phyloP scores from a whole-genome alignment of 441 rosid genomes.

The Populus hybrid region DNA sequence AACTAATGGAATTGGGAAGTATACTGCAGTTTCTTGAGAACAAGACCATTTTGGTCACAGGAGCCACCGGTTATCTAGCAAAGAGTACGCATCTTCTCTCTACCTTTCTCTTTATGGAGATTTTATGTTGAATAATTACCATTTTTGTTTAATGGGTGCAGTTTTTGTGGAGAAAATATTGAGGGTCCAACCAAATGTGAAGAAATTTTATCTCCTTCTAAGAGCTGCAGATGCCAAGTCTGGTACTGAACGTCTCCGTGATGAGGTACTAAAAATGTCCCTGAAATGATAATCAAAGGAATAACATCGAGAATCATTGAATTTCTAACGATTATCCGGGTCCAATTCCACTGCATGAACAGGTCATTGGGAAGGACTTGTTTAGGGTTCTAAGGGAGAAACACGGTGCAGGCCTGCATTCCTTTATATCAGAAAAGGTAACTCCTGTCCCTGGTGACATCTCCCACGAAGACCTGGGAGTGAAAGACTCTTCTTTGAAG shows the following conservation, averaged over 20 bases:
- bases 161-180: conserved; percentile 62
- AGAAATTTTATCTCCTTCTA: conserved; percentile 53
- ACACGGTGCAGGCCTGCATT: conserved; percentile 37
- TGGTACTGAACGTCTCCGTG: conserved; percentile 37
- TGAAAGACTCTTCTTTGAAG: conserved; percentile 34
- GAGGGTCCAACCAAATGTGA: conserved; percentile 60
- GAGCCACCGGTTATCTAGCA: conserved; percentile 49
- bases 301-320: no score
- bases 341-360: not conserved
- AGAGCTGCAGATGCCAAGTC: conserved; percentile 45
- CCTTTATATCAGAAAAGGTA: conserved; percentile 48
- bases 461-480: conserved; percentile 48
- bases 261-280: conserved; percentile 30
- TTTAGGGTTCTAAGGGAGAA: conserved; percentile 57
- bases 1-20: conserved; percentile 35
- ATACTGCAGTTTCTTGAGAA: conserved; percentile 41
- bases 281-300: no score
- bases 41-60: conserved; percentile 52
- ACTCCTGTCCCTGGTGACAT: conserved; percentile 62
- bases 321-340: not conserved
- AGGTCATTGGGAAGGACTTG: conserved; percentile 69
- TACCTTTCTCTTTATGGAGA: no score
- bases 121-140: not conserved
- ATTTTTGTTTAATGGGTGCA: conserved; percentile 15
- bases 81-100: conserved; percentile 13